phyloP scores from a whole-genome alignment of 352 stramenopile genomes.

The Globisporangium solare region DNA sequence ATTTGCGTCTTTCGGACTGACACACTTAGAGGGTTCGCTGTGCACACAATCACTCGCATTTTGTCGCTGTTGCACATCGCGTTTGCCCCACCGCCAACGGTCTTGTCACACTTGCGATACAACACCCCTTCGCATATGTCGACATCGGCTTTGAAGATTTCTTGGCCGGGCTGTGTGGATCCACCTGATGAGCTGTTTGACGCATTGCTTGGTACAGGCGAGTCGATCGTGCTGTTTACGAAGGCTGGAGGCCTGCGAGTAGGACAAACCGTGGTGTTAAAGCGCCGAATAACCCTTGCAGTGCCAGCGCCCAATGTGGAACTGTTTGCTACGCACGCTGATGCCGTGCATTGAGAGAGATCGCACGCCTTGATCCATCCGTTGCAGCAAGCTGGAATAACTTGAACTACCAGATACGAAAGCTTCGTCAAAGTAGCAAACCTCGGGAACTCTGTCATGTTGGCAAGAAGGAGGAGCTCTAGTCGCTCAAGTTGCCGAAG shows the following conservation, averaged over 20 bases:
- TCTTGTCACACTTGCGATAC: slow-evolving; percentile 20
- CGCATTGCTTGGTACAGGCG: too few relatives aligned
- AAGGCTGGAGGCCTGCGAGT: too few relatives aligned
- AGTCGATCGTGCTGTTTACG: too few relatives aligned
- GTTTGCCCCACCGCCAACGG: background rate
- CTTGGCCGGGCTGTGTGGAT: too few relatives aligned
- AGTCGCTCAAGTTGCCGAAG: slow-evolving; percentile 19
- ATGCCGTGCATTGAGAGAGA: background rate
- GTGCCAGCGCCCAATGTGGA: background rate
- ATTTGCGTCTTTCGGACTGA: slow-evolving; percentile 17
- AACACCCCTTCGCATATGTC: slow-evolving; percentile 23
- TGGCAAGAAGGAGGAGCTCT: slow-evolving; percentile 17
- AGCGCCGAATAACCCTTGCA: too few relatives aligned
- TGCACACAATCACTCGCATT: slow-evolving; percentile 30
- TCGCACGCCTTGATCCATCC: slow-evolving; percentile 25
- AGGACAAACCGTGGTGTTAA: too few relatives aligned
- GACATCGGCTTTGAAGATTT: background rate
- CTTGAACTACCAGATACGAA: slow-evolving; percentile 22
- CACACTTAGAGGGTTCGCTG: slow-evolving; percentile 21
- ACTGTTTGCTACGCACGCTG: slow-evolving; percentile 17
- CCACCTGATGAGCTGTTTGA: too few relatives aligned
- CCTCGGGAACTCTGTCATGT: slow-evolving; percentile 17
- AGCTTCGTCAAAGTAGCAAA: slow-evolving; percentile 12
- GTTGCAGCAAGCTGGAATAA: slow-evolving; percentile 29
- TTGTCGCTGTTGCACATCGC: slow-evolving; percentile 30